A percentile compares a stretch with the other conserved stretches of the same genome.
These are phyloP conservation scores for Alliaria petiolata DNA, from an alignment of 345 rosid genomes.

Conservation along the genomic window DNA sequence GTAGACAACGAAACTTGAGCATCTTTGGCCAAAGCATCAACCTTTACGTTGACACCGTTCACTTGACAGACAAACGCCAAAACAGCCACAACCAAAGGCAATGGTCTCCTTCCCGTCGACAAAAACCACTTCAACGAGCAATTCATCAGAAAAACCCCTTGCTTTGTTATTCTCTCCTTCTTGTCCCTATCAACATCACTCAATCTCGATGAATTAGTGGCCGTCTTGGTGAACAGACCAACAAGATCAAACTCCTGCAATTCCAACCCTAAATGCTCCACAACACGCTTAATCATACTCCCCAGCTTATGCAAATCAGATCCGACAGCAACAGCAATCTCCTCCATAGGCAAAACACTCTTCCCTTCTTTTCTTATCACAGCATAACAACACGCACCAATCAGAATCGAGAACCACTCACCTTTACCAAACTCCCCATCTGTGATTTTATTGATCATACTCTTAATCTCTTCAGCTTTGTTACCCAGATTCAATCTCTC, in stretches of 20 bases:
- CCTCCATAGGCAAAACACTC: constrained; percentile 45
- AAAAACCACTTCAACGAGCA: constrained; percentile 74
- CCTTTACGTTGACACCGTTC: constrained; percentile 46
- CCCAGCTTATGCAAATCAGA: constrained; percentile 68
- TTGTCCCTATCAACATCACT: constrained; percentile 37
- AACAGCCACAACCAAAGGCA: constrained; percentile 73
- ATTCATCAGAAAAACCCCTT: constrained; percentile 69
- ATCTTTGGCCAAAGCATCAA: constrained; percentile 53
- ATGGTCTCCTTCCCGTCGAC: constrained; percentile 70
- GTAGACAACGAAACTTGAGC: constrained; percentile 40
- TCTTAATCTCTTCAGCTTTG: constrained; percentile 30
- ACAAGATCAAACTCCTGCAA: constrained; percentile 58
- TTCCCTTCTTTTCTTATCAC: constrained; percentile 46
- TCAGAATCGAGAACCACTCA: constrained; percentile 60
- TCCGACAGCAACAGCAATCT: constrained; percentile 39
- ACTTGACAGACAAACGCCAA: constrained; percentile 57
- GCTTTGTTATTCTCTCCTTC: constrained; percentile 48
- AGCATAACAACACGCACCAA: constrained; percentile 70
- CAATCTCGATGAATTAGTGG: constrained; percentile 27
- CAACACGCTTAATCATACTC: constrained; percentile 60
- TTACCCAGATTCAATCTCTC: constrained; percentile 30
- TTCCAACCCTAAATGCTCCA: constrained; percentile 45
- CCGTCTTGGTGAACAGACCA: constrained; percentile 41
- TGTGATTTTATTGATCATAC: constrained; percentile 45
- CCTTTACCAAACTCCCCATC: constrained; percentile 64